phyloP scores from a whole-genome alignment of 139 green algal species.

The Closterium sp. region DNA sequence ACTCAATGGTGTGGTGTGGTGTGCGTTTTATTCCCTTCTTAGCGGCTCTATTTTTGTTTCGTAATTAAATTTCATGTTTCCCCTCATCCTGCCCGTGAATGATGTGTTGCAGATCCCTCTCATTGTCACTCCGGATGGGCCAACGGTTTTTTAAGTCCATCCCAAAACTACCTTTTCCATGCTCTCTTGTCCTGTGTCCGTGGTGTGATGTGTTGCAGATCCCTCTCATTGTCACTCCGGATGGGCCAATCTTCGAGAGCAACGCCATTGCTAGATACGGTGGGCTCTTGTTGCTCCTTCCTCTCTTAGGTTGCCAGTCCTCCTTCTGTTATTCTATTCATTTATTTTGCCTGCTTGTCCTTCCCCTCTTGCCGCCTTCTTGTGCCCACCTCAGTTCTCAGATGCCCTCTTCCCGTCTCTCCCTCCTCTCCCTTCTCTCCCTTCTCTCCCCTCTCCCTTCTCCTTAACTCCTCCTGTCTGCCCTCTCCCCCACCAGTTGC shows the following conservation, averaged over 20 bases:
- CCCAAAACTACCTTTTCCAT: constrained; percentile 63
- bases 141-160: constrained; percentile 66
- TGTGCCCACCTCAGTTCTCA: not conserved
- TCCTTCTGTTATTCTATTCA: not conserved
- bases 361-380: not conserved
- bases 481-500: constrained; percentile 14
- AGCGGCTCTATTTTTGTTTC: too few species aligned
- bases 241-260: constrained; percentile 59
- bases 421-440: not conserved
- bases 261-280: constrained; percentile 69
- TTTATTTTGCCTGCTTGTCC: not conserved
- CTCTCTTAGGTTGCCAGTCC: not conserved
- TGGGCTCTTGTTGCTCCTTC: not conserved
- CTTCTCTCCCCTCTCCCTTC: not conserved
- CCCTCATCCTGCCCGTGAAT: too few species aligned
- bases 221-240: constrained; percentile 33
- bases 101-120: constrained; percentile 32
- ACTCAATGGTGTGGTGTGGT: too few species aligned
- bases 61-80: too few species aligned
- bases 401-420: not conserved
- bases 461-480: not conserved
- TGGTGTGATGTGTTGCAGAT: constrained; percentile 15
- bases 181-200: constrained; percentile 50
- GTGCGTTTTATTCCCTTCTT: too few species aligned
- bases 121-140: constrained; percentile 34